Base-by-base conservation (phyloP, 2,329 filamentous ascomycete species). In the Ceratocystis destructans region DNA sequence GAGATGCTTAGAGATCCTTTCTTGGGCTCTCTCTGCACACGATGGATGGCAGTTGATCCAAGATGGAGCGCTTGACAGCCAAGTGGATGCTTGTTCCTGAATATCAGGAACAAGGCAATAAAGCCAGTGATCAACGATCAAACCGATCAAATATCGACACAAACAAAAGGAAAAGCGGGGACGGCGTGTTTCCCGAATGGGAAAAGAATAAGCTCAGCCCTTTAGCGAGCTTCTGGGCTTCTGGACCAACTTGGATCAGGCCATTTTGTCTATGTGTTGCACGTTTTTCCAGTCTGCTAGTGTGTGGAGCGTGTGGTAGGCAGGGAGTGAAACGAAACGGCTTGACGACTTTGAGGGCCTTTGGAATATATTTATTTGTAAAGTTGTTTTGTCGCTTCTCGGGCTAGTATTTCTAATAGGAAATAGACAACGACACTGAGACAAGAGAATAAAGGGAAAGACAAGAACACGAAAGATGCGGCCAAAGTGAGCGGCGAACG, bases 221-320 rank as follows among this genome's bases (percentile, higher is more conserved):
- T 59, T 59, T 59, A 59, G 55, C 55, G 25, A 25, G 37, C 37
- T 41, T 41, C 37, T 41, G 37, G 22, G 53, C 55, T 61, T 65
- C 64, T 59, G 44, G 64, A 59, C 53, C 64, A 20, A n/a, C 33
- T 25, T 65, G 33, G 64, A 65, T 65, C 64, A 65, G 64, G 64
- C 64, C 64, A 65, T 65, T 65, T 65, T 65, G 64, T 45, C 64
- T 45, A 17, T 57, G 64, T 28, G 64, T 65, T 59, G 64, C 64
- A 65, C 55, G 64, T 65, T 65, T 65, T 65, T 61, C 28, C 12
- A 31, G 55, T 12, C 25, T 59, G 55, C 33, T 59, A 37, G 55
- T 5, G 55, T 59, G 28, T 59, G 17, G 55, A 37, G 55, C 15
- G 55, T 59, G 28, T 59, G 17, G 55, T n/a, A 59, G 55, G 55